Percentiles rank a stretch among this genome's conserved stretches.
Conservation (phyloP, 257 asterid genomes). For the Nicotiana knightiana region DNA sequence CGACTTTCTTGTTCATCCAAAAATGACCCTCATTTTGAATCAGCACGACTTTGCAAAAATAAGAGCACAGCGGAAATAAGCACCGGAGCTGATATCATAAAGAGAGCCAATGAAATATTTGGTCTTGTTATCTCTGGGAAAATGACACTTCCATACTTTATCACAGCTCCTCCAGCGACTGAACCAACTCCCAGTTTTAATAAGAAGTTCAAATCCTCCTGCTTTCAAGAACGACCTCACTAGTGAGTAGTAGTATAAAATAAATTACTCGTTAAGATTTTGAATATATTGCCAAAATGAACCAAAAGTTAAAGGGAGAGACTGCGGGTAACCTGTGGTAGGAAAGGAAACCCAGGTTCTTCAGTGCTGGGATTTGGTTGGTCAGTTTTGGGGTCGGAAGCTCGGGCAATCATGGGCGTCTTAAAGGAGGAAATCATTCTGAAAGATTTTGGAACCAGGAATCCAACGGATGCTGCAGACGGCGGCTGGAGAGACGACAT, state of each 20-base stretch:
- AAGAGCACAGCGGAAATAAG: slow-evolving; percentile 34
- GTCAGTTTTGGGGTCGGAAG: slow-evolving; percentile 20
- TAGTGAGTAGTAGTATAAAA: neutral
- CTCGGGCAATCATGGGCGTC: slow-evolving; percentile 7
- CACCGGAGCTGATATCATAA: slow-evolving; percentile 47
- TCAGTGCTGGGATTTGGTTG: slow-evolving; percentile 1
- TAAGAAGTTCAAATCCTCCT: slow-evolving; percentile 55
- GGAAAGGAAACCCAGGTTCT: slow-evolving; percentile 4
- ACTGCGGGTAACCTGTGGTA: slow-evolving; percentile 23
- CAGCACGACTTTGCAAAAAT: slow-evolving; percentile 37
- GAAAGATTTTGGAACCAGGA: neutral
- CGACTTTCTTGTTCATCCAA: neutral
- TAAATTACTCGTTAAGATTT: neutral
- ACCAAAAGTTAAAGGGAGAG: no score
- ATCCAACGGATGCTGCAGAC: neutral
- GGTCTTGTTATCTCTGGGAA: slow-evolving; percentile 53
- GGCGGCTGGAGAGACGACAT: neutral
- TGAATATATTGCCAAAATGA: neutral
- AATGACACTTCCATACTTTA: slow-evolving; percentile 56
- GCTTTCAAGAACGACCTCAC: neutral
- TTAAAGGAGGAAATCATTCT: neutral
- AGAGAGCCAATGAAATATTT: slow-evolving; percentile 35
- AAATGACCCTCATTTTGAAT: neutral
- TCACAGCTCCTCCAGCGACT: slow-evolving; percentile 55
- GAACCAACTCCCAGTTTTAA: slow-evolving; percentile 54